These are phyloP conservation scores for Penicillium sp. DNA, from an alignment of 2,329 filamentous ascomycete species.

Conservation along the genomic window DNA sequence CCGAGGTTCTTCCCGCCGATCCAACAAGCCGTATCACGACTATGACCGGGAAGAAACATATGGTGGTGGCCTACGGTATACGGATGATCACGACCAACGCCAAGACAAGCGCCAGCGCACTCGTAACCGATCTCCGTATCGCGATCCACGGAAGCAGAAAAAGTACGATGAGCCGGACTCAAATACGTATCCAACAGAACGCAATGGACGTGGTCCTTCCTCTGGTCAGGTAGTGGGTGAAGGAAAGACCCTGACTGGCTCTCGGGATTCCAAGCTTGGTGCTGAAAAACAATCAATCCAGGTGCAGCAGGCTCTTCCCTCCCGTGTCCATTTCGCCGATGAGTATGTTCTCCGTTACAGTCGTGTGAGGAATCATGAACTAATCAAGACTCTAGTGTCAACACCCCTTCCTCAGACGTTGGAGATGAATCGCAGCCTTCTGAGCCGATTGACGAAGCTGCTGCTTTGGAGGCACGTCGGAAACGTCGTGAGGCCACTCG, in stretches of 20 bases:
- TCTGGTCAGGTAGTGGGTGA: conserved; percentile 65
- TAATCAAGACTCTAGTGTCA: conserved; percentile 21
- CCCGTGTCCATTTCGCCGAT: conserved; percentile 36
- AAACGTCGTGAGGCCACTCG: conserved; percentile 82
- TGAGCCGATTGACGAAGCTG: conserved; percentile 73
- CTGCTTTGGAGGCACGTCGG: conserved; percentile 80
- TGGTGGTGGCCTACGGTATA: conserved; percentile 46
- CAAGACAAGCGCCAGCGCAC: conserved; percentile 60
- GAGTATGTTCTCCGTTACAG: conserved; percentile 41
- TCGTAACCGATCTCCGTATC: conserved; percentile 52
- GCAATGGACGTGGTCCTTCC: conserved; percentile 51
- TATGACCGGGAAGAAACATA: conserved; percentile 51
- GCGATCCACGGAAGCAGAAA: conserved; percentile 39
- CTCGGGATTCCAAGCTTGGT: conserved; percentile 61
- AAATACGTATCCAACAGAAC: conserved; percentile 29
- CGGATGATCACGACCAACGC: conserved; percentile 50
- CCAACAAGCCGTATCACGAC: conserved; percentile 48
- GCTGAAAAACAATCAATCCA: conserved; percentile 68
- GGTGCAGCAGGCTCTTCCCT: conserved; percentile 52
- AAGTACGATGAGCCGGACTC: conserved; percentile 40
- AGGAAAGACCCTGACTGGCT: conserved; percentile 60
- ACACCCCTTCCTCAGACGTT: conserved; percentile 14
- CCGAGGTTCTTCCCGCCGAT: conserved; percentile 43
- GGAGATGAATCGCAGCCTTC: conserved; percentile 46
- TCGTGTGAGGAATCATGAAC: not conserved